Base-by-base conservation (phyloP, 163 green algal species). In the Scenedesmus sp. region DNA sequence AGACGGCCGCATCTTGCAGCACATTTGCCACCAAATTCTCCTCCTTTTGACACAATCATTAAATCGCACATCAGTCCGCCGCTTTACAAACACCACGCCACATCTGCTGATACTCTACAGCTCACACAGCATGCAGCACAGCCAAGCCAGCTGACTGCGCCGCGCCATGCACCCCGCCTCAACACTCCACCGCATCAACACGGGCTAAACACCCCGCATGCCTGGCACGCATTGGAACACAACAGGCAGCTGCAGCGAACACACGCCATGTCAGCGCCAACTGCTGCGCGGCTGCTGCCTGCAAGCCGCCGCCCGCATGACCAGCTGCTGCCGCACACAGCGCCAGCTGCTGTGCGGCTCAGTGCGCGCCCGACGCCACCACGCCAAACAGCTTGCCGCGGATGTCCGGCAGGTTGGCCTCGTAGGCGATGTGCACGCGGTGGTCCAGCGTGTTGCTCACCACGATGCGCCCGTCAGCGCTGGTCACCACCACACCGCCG, bases 391-490 rank as follows among this genome's bases (percentile, higher is more conserved):
- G 95, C 87, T 94, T 88, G 3, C 81, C 86, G 5, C 98, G 92
- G 73, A 99, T 95, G 56, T 93, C 92, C 16, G 98, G 98, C 80
- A 99, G 94, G 87, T 97, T 98, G 46, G 95, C 93, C 40, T 96
- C 73, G 92, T 99, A 99, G 0, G 96, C 94, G 87, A 99, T 99
- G 80, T 96, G 93, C 68, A 99, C 95, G 24, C 98, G 93, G 43
- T 98, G 98, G 82, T 99, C 98, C 61, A 99, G 93, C 0, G 98
- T 99, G 95, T 99, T 99, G 88, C 93, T 94, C 92, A 96, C 98
- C 43, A 97, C 95, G 73, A 99, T 99, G 61, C 95, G 94, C 22
- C 98, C 97, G 89, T 99, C 97, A 2, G 86, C 93, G 13, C 94
- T 97, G 26, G 95, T 95, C 22, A 99, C 90, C 59, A 98, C 92